phyloP scores from a whole-genome alignment of 352 stramenopile genomes.

The Thalassiosira ordinaria region DNA sequence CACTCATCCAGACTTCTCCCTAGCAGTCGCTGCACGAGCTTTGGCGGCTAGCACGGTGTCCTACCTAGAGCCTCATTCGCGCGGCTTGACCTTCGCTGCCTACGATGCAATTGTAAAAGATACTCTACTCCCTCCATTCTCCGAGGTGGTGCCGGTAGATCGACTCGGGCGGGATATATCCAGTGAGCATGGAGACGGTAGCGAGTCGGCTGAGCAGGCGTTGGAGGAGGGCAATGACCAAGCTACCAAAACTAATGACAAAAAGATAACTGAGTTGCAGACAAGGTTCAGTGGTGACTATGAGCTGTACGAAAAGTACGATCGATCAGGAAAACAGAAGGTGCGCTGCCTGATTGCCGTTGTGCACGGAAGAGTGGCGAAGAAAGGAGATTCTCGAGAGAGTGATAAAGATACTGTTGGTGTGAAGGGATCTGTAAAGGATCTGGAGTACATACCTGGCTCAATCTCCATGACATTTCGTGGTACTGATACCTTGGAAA shows the following conservation, averaged over 20 bases:
- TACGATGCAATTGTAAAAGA: constrained; percentile 23
- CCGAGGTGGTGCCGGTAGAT: neutral
- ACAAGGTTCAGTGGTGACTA: constrained; percentile 7
- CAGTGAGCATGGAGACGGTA: neutral
- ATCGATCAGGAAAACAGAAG: constrained; percentile 20
- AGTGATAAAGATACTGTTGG: neutral
- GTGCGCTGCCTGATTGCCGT: constrained; percentile 15
- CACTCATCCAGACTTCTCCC: neutral
- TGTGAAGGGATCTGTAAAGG: neutral
- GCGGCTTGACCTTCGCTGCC: constrained; percentile 20
- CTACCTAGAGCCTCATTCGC: constrained; percentile 22
- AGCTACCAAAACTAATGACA: too few species aligned
- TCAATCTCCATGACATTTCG: constrained; percentile 24
- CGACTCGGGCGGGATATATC: neutral
- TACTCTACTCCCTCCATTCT: constrained; percentile 16
- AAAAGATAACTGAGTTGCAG: constrained; percentile 1
- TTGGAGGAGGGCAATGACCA: neutral
- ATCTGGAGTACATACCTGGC: neutral
- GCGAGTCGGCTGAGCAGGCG: neutral
- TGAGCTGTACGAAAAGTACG: constrained; percentile 18
- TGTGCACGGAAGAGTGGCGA: constrained; percentile 4
- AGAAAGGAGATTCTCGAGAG: neutral
- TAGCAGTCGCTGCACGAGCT: constrained; percentile 6
- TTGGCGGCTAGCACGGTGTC: neutral
- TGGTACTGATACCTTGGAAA: constrained; percentile 20